Percentiles rank a stretch among this genome's conserved stretches.
Evolutionary conservation across 208 protist species (phyloP).

Genomic region (Giardia duodenalis): DNA sequence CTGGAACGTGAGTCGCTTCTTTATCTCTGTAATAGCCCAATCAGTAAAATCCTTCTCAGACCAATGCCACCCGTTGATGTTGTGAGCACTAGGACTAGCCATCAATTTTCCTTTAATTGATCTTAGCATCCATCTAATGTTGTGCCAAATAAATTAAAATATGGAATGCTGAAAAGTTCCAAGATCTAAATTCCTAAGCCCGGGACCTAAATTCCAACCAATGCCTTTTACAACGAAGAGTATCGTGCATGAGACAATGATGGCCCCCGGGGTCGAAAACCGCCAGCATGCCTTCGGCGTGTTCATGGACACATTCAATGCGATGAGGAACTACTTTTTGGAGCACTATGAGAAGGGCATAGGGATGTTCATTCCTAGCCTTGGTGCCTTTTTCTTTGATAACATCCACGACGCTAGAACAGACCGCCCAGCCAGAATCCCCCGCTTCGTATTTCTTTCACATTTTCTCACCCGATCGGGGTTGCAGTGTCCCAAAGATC

Average conservation of each 20-base stretch:
- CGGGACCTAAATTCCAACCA: too few species aligned
- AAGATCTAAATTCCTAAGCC: too few species aligned
- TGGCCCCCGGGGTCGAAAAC: not conserved
- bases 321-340: not conserved
- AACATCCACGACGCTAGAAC: not conserved
- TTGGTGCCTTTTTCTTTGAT: not conserved
- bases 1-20: not conserved
- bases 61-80: conserved; percentile 23
- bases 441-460: not conserved
- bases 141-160: too few species aligned
- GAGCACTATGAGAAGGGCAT: not conserved
- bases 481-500: not conserved
- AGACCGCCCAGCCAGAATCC: not conserved
- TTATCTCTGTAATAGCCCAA: not conserved
- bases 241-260: conserved; percentile 2
- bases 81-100: conserved; percentile 10
- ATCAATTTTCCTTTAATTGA: too few species aligned
- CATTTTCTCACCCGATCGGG: not conserved
- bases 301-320: conserved; percentile 1
- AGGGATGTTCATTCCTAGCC: not conserved
- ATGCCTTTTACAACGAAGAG: not conserved
- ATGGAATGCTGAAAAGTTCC: too few species aligned
- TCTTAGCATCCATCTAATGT: too few species aligned
- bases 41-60: conserved; percentile 9
- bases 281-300: not conserved